Base-by-base conservation (phyloP, 2,329 filamentous ascomycete genomes). In the Periconia sp. region DNA sequence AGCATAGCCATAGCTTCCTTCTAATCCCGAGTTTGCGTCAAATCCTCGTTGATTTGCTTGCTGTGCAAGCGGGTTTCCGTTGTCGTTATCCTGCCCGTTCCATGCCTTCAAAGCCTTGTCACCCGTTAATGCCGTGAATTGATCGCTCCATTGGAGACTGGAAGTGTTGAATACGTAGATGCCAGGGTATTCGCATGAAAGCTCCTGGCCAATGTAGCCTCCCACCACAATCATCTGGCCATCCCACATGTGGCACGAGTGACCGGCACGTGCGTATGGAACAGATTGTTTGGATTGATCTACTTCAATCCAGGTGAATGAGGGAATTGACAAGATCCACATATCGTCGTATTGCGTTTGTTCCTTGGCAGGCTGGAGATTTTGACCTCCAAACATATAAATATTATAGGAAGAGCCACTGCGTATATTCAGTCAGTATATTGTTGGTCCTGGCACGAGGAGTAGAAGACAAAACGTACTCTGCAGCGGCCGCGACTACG, bases 191-290 rank as follows among this genome's bases (percentile, higher is more conserved):
- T 91, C 88, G 68, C 88, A 91, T 3, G 76, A 81, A 44, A 85
- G 76, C 11, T 84, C 76, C 23, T 78, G 73, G 2, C 85, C 85
- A 8, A 86, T 81, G 58, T 84, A 88, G 11, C 91, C 91, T 23
- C 91, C 91, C 14, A 93, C 78, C 8, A 88, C 81, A 57, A 94
- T 79, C 86, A 95, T 92, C 71, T 93, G 90, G 53, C 88, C 86
- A 15, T 91, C 87, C 74, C 91, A 93, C 62, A 84, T 83, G 61
- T 92, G 84, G 73, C 90, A 94, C 37, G 85, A 85, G 69, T 93
- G 90, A 0, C 90, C 90, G 1, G 86, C 84, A 50, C 91, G 83
- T 2, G 79, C 87, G 8, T 81, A 74, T 73, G 88, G 68, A 6
- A 77, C 49, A 49, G 63, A 58, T 68, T 83, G 69, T 1, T 74